Evolutionary conservation across 768 basidiomycete species (phyloP), one percentile per base, ranked within the genome.

Genomic region (Vishniacozyma victoriae): DNA sequence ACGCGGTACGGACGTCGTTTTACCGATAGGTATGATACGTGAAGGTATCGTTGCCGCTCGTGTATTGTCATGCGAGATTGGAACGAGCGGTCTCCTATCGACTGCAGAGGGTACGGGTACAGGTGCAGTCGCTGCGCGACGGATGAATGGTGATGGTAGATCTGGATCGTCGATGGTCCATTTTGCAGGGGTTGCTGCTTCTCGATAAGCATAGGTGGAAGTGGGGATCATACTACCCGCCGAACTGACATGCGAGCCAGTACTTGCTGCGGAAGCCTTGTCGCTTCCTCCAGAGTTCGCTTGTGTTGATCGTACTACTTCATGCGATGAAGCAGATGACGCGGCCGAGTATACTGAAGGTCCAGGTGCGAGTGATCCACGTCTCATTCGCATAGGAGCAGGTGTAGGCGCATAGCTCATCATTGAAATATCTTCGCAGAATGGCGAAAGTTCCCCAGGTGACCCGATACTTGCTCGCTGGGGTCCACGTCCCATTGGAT

Each of bases 161-260:
- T 72, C 68, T 6, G 66, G 62, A 46, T 65, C 65, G 23, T 70
- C 64, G 22, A 48, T 23, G 5, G 54, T 38, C 68, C 68, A 72
- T 52, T 70, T 72, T 16, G 66, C 68, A 3, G 70, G 70, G 9
- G 70, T 72, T 6, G 62, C 62, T 12, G 54, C 48, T 50, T 70
- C 65, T n/a, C 52, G 48, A 40, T 64, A 70, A 18, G 49, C 35
- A 37, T 52, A 70, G 3, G 50, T 59, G 11, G 68, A 57, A 11
- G 58, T 55, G 16, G 57, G 63, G 3, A 58, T 62, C 48, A 51
- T 27, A n/a, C 29, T 55, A 4, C 58, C 59, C 11, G 59, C 55
- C 14, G 57, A 54, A n/a, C n/a, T 33, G n/a, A 9, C n/a, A n/a
- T 33, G 29, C 29, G 29, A 33, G 29, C 9, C 9, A n/a, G 29